Evolutionary conservation across 2,329 filamentous ascomycete species (phyloP), one percentile per base, ranked within the genome.

Genomic region (Aureobasidium melanogenum): DNA sequence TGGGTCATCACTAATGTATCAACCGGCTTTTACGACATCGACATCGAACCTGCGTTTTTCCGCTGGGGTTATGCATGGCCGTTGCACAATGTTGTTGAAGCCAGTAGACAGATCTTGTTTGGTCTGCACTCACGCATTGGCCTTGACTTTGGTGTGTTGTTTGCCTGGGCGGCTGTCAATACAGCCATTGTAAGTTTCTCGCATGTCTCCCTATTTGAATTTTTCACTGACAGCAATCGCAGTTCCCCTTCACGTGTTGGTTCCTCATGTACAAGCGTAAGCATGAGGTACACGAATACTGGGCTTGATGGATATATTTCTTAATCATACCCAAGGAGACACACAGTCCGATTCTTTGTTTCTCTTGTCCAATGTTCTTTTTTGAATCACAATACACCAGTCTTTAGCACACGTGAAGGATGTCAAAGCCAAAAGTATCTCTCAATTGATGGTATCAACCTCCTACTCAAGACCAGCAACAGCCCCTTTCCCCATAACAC

Each of bases 401-500:
- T n/a, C n/a, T n/a, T n/a, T n/a, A n/a, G n/a, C n/a, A n/a, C n/a
- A n/a, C n/a, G n/a, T n/a, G n/a, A n/a, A n/a, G n/a, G n/a, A n/a
- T n/a, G n/a, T n/a, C 12, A 36, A 36, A 36, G 32, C 32, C 5
- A 36, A 15, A 36, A 36, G 32, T 5, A 36, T 5, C 32, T 36
- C 6, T 36, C 32, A 15, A 15, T 36, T 36, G 15, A 12, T 5
- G 9, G 19, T 12, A 22, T 43, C 39, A 43, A 22, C n/a, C 1
- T n/a, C 17, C 3, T 44, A 58, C 34, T 58, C 46, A 1, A 30
- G 14, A 34, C 26, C 60, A 26, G 41, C 39, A 26, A 36, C 39
- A 26, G 28, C 60, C 9, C 59, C 63, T 28, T 75, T 79, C 28
- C 80, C 83, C 91, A 97, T 96, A 3, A 97, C 91, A 0, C 94